Percentiles rank a stretch among this genome's conserved stretches.
These are phyloP conservation scores for Auricularia heimuer DNA, from an alignment of 768 basidiomycete species.

Conservation along the genomic window DNA sequence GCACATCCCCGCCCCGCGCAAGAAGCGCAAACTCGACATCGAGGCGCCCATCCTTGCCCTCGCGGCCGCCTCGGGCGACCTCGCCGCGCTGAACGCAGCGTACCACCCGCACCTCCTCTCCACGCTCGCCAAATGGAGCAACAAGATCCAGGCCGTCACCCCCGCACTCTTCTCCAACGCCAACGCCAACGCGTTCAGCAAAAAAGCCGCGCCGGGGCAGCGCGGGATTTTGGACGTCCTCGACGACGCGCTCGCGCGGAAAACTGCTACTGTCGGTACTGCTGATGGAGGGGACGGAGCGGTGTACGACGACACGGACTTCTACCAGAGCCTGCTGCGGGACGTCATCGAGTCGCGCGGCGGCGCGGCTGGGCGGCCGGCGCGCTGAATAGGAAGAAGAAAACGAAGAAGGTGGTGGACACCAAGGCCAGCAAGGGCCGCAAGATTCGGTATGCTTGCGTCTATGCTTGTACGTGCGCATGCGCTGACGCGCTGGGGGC, in stretches of 20 bases:
- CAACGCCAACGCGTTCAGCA: constrained; percentile 66
- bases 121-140: constrained; percentile 88
- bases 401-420: constrained; percentile 74
- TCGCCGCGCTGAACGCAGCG: constrained; percentile 41
- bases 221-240: constrained; percentile 48
- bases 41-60: constrained; percentile 12
- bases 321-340: constrained; percentile 84
- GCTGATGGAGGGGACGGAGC: constrained; percentile 17
- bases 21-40: constrained; percentile 25
- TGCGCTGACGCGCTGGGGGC: not conserved
- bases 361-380: constrained; percentile 17
- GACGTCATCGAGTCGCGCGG: constrained; percentile 75
- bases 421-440: constrained; percentile 93
- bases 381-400: constrained; percentile 58
- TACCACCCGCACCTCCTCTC: constrained; percentile 65
- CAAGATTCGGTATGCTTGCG: constrained; percentile 59
- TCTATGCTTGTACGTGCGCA: not conserved
- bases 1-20: constrained; percentile 17
- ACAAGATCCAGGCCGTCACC: constrained; percentile 89
- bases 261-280: constrained; percentile 24
- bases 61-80: constrained; percentile 35
- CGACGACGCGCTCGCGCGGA: constrained; percentile 17
- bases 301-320: constrained; percentile 82
- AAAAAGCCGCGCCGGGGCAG: constrained; percentile 59
- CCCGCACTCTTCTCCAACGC: constrained; percentile 62